A percentile compares a stretch with the other conserved stretches of the same genome.
Evolutionary conservation across 192 early-diverging fungal genomes (phyloP).

Genomic region (Backusella macrospora): DNA sequence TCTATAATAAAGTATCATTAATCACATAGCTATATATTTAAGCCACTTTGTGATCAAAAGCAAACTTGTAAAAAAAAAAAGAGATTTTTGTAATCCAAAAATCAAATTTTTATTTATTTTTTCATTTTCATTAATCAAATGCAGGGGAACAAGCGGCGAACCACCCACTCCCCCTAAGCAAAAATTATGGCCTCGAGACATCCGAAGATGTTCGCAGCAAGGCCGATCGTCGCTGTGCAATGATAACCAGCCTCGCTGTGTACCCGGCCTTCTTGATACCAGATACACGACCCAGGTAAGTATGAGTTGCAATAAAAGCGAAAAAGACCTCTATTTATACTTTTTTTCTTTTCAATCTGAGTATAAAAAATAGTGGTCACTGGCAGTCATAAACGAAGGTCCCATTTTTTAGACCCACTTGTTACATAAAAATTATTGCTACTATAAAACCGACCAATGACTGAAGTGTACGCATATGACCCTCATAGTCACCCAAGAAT

Average conservation of each 20-base stretch:
- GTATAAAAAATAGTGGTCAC: neutral
- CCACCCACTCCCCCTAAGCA: slow-evolving; percentile 28
- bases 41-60: no score
- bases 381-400: neutral
- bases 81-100: no score
- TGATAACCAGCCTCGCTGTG: slow-evolving; percentile 29
- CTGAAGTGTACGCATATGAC: no score
- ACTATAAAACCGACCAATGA: no score
- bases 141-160: slow-evolving; percentile 25
- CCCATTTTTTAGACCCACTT: no score
- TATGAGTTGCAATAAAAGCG: slow-evolving; percentile 23
- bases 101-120: slow-evolving; percentile 7
- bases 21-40: no score
- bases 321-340: slow-evolving; percentile 20
- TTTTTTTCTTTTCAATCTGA: slow-evolving; percentile 13
- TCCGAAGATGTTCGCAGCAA: slow-evolving; percentile 35
- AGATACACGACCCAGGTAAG: slow-evolving; percentile 37
- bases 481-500: no score
- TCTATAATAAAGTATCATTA: no score
- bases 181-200: slow-evolving; percentile 39
- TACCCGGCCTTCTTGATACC: slow-evolving; percentile 24
- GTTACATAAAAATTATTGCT: no score
- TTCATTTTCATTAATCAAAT: slow-evolving; percentile 22
- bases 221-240: slow-evolving; percentile 33
- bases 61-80: neutral